Conservation (phyloP, 176 grass and related monocot species). For the Otatea glauca region DNA sequence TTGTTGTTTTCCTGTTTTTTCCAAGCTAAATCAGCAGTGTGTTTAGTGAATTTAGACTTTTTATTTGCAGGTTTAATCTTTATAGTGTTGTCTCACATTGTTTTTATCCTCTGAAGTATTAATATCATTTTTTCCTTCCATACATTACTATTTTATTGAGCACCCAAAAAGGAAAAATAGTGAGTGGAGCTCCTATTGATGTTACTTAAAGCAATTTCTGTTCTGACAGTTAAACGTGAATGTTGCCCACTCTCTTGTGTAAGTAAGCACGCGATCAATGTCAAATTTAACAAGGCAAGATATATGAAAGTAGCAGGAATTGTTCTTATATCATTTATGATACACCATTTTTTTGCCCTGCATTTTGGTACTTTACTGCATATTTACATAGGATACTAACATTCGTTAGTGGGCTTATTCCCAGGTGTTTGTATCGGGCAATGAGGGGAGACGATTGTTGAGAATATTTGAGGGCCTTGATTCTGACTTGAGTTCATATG, state of each 20-base stretch:
- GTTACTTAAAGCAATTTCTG: constrained; percentile 1
- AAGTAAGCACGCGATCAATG: neutral
- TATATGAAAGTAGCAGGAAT: neutral
- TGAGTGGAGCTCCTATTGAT: constrained; percentile 16
- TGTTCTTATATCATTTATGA: neutral
- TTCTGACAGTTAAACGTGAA: neutral
- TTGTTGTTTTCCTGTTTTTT: neutral
- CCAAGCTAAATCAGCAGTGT: neutral
- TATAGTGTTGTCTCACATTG: neutral
- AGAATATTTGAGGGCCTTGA: constrained; percentile 58
- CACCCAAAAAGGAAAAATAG: too few relatives aligned
- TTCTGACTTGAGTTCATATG: constrained; percentile 45
- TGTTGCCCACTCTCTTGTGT: neutral
- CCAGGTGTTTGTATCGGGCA: constrained; percentile 64
- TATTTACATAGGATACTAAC: constrained; percentile 14
- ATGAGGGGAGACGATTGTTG: constrained; percentile 45
- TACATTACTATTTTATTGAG: neutral
- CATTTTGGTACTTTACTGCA: neutral
- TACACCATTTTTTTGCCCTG: neutral
- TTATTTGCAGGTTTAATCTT: neutral
- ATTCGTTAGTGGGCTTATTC: constrained; percentile 34
- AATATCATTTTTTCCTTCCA: constrained; percentile 6
- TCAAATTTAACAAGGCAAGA: neutral
- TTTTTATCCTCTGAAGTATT: constrained; percentile 12
- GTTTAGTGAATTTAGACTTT: constrained; percentile 25